Evolutionary conservation across 2,329 filamentous ascomycete genomes (phyloP), one percentile per base, ranked within the genome.

Genomic region (Pestalotiopsis sp.): DNA sequence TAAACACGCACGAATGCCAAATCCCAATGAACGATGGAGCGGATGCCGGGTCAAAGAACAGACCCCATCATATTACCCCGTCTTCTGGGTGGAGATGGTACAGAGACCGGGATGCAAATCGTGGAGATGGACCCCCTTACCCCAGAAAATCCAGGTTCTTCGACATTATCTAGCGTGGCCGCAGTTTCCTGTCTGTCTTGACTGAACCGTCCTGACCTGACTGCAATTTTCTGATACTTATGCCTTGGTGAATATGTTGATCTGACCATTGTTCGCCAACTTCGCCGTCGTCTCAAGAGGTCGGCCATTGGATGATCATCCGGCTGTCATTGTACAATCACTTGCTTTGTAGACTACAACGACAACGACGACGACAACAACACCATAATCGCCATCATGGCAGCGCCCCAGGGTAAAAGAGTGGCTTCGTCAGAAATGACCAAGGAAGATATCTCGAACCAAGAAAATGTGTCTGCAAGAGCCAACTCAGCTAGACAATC

Each of bases 391-490:
- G 20, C 23, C 68, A 41, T 64, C 23, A 66, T 70, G 69, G 55
- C 69, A 65, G 65, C 65, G 58, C 31, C 68, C 57, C 23, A 72
- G 67, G 64, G 60, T 39, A 69, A 70, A 20, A 65, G 27, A 52
- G 64, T 68, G 39, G 27, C 69, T n/a, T 64, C 67, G 67, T 64
- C 72, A 1, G 71, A 72, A 64, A 72, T 73, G 67, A 63, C 68
- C 39, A 41, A 57, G 69, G 25, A 27, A 31, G 77, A 79, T 67
- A 74, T 76, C 62, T 66, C 73, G 45, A 72, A 72, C 66, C 78
- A 80, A 68, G 80, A 80, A 63, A 81, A 80, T 67, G 74, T 76
- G 52, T 76, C 78, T n/a, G 75, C 77, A 12, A 77, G 77, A 20
- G 73, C 71, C 25, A 72, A 69, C 4, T 64, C 73, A 3, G 60